Percentiles rank a stretch among this genome's conserved stretches.
Conservation (phyloP, 192 early-diverging fungal species). For the Coemansia pectinata region DNA sequence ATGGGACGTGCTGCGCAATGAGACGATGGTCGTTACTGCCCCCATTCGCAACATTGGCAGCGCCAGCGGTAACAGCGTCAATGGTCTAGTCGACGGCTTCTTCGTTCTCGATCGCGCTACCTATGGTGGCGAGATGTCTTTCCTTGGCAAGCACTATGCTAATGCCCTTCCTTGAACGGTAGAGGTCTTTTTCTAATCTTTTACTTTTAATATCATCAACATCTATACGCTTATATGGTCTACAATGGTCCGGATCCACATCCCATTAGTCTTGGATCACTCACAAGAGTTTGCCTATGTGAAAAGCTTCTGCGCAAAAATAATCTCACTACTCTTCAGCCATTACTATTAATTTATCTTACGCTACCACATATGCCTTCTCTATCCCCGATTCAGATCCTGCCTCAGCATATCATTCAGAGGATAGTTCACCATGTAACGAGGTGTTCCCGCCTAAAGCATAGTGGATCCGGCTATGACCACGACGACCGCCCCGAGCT, state of each 20-base stretch:
- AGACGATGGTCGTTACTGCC: slow-evolving; percentile 34
- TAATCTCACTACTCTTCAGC: background rate
- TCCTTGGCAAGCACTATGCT: slow-evolving; percentile 41
- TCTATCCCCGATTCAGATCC: background rate
- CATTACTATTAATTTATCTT: background rate
- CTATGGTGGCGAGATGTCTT: slow-evolving; percentile 43
- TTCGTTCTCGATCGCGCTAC: slow-evolving; percentile 35
- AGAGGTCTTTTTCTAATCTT: background rate
- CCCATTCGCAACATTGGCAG: slow-evolving; percentile 42
- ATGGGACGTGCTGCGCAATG: slow-evolving; percentile 42
- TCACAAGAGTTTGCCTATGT: background rate
- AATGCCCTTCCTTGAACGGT: slow-evolving; percentile 33
- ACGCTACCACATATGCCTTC: background rate
- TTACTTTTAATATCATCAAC: background rate
- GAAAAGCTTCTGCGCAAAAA: background rate
- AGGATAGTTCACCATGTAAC: background rate
- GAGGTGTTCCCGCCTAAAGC: background rate
- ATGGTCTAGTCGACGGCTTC: slow-evolving; percentile 38
- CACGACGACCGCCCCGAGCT: background rate
- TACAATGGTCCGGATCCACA: background rate
- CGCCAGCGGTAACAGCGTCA: slow-evolving; percentile 35
- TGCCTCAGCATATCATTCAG: background rate
- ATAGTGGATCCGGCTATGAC: background rate
- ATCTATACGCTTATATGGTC: background rate
- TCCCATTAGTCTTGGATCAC: background rate